Conservation (phyloP, 164 flowering plant species). For the Macadamia integrifolia region DNA sequence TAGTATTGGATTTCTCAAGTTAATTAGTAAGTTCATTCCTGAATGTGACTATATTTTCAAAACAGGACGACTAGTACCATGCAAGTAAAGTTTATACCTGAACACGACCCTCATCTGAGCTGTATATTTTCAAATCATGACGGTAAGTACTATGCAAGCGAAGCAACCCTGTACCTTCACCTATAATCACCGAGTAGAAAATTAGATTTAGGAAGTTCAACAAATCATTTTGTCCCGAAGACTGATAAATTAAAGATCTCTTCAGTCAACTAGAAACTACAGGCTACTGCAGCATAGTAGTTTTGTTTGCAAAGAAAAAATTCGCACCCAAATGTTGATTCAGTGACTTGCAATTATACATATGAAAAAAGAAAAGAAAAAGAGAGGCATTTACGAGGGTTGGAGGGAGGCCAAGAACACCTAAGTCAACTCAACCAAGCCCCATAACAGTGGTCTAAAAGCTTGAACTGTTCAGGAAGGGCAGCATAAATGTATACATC, state of each 20-base stretch:
- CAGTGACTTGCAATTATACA: no score
- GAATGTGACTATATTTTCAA: no score
- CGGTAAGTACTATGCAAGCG: constrained; percentile 99
- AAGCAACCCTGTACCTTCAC: constrained; percentile 98
- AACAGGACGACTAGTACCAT: neutral
- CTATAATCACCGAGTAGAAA: constrained; percentile 25
- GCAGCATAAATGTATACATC: no score
- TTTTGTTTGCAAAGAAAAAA: no score
- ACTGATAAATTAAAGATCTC: neutral
- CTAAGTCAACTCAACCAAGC: no score
- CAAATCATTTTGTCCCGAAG: no score
- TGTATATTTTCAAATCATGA: constrained; percentile 96
- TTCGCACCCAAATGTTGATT: no score
- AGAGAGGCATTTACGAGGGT: no score
- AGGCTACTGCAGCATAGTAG: neutral
- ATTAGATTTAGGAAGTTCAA: neutral
- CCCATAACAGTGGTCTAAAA: no score
- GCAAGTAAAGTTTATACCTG: constrained; percentile 48
- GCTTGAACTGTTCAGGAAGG: no score
- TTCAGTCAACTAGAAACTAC: neutral
- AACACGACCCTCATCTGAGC: constrained; percentile 99
- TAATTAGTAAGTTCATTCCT: neutral
- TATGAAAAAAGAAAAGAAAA: no score
- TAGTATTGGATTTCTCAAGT: neutral
- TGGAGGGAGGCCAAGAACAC: no score